Base-by-base conservation (phyloP, 1,139 yeast species). In the Geotrichum macrosporum region DNA sequence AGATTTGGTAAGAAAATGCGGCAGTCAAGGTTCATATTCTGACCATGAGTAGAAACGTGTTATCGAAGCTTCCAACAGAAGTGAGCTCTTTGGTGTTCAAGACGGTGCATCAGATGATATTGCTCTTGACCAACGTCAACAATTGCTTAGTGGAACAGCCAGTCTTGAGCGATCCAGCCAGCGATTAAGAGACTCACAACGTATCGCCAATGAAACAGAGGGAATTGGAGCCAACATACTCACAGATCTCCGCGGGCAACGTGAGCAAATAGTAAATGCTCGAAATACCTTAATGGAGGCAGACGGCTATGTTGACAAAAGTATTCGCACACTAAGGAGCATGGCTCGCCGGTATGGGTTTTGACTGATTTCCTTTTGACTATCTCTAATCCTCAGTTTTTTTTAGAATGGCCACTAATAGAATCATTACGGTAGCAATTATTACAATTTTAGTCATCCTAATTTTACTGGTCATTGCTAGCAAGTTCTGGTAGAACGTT, bases 141-240 rank as follows among this genome's bases (percentile, higher is more conserved):
- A 84, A 57, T 72, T 94, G 42, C 71, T 94, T 50, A 75, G 77
- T 47, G 87, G 87, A 52, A 86, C 87, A 59, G 82, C 89, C 1
- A 75, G 94, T 1, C 73, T 94, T 53, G 95, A 87, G 57, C 74
- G 94, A 55, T 78, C 94, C 1, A 77, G 88, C 1, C 94, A 88
- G 55, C 74, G 96, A 58, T 73, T 94, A 48, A 76, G 84, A 53
- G 96, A 92, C 40, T 84, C 94, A 34, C 95, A 92, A 56, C 74
- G 97, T 54, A 73, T 89, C 4, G 98, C 98, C 2, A 73, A 84
- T 49, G 98, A 94, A 59, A 89, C 98, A 0, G 98, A 92, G 64
- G 74, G 75, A 38, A 80, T 94, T 45, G 99, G 99, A 1, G 87
- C 96, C 8, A 84, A 85, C 56, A 92, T 94, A 48, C 75, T 94